Percentiles rank a stretch among this genome's conserved stretches.
phyloP scores from a whole-genome alignment of 768 basidiomycete genomes.

The Trametes villosa region DNA sequence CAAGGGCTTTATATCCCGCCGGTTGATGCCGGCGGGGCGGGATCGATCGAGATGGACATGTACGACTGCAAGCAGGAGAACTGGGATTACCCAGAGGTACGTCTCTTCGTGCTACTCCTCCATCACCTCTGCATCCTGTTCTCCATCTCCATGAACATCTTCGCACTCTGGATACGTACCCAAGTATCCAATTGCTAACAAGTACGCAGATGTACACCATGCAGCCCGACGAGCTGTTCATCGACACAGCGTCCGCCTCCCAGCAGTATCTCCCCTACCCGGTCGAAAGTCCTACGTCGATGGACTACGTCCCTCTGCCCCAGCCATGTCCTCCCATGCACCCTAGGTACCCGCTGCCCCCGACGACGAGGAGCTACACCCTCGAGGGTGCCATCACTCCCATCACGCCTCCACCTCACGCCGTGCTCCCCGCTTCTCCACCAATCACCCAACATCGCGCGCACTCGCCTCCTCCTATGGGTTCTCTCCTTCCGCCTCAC shows the following conservation, averaged over 20 bases:
- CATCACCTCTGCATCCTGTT: too few relatives aligned
- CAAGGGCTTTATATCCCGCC: too few relatives aligned
- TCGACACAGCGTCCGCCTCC: background rate
- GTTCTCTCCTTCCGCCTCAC: background rate
- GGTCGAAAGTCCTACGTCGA: slow-evolving; percentile 1
- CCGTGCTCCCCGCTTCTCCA: background rate
- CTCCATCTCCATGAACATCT: too few relatives aligned
- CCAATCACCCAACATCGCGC: background rate
- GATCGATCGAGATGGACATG: too few relatives aligned
- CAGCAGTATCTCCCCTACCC: background rate
- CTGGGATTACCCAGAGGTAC: too few relatives aligned
- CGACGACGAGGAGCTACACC: slow-evolving; percentile 22
- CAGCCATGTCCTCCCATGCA: background rate
- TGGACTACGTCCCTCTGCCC: background rate
- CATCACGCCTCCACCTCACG: slow-evolving; percentile 7
- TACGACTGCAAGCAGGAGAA: too few relatives aligned
- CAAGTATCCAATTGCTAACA: too few relatives aligned
- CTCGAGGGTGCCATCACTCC: slow-evolving; percentile 27
- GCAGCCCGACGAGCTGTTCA: background rate
- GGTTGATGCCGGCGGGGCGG: too few relatives aligned
- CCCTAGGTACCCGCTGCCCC: background rate
- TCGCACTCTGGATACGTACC: too few relatives aligned
- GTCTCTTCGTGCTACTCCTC: too few relatives aligned
- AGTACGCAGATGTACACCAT: too few relatives aligned
- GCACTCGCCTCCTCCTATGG: slow-evolving; percentile 13